Percentiles rank a stretch among this genome's conserved stretches.
Evolutionary conservation across 139 green algal genomes (phyloP).

Genomic region (Micractinium sp.): DNA sequence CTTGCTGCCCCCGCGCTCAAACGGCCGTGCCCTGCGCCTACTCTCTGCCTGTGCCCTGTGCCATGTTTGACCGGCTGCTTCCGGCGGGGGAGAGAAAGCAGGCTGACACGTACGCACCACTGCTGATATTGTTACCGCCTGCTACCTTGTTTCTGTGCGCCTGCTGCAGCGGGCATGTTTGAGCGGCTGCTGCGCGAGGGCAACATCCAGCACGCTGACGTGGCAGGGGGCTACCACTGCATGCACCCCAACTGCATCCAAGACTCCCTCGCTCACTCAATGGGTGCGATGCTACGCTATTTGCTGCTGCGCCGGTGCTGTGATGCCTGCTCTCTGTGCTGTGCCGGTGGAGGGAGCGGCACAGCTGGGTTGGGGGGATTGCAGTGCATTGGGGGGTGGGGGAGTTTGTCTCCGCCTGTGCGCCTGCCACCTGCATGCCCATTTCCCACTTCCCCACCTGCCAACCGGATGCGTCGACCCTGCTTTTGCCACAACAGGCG

Average conservation of each 20-base stretch:
- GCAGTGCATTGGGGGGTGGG: too few species aligned
- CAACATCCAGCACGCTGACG: constrained; percentile 16
- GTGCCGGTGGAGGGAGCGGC: not conserved
- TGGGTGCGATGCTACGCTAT: constrained; percentile 14
- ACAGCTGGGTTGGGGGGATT: too few species aligned
- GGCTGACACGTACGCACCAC: not conserved
- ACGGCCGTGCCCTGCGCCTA: too few species aligned
- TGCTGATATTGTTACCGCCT: not conserved
- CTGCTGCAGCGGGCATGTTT: constrained; percentile 20
- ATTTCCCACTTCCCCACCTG: too few species aligned
- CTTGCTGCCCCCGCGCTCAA: too few species aligned
- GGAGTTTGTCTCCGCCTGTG: too few species aligned
- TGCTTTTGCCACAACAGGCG: too few species aligned
- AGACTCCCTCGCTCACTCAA: constrained; percentile 54
- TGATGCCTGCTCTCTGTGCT: not conserved
- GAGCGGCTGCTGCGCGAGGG: not conserved
- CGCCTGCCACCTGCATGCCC: too few species aligned
- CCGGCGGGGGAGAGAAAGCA: not conserved
- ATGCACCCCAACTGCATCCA: constrained; percentile 63
- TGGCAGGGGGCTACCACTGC: constrained; percentile 58
- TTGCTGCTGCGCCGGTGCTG: not conserved
- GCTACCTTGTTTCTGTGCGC: not conserved
- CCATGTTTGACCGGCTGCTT: too few species aligned
- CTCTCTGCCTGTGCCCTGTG: not conserved
- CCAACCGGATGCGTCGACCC: too few species aligned